Evolutionary conservation across 345 rosid species (phyloP).

Genomic region (Sisymbrium altissimum): DNA sequence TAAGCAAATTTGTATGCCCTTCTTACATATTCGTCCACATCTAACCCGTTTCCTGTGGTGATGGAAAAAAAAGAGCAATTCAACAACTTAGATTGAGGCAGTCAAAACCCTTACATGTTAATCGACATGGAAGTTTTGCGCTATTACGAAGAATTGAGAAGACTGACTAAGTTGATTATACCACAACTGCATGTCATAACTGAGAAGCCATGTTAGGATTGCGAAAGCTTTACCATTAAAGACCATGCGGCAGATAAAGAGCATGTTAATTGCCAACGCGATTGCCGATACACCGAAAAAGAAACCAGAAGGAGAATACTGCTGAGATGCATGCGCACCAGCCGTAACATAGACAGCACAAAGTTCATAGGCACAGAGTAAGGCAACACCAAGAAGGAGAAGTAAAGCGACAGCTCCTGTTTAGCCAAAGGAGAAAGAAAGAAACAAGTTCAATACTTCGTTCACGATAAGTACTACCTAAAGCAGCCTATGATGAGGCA

Average conservation of each 20-base stretch:
- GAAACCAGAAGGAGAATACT: conserved; percentile 97
- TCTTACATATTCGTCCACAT: conserved; percentile 97
- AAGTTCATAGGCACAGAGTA: conserved; percentile 94
- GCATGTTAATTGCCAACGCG: conserved; percentile 97
- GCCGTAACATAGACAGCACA: conserved; percentile 97
- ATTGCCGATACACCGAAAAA: conserved; percentile 98
- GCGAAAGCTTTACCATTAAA: conserved; percentile 76
- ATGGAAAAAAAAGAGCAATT: conserved; percentile 7
- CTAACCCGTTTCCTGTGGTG: conserved; percentile 86
- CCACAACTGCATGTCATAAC: conserved; percentile 10
- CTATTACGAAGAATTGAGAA: neutral
- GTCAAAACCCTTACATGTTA: neutral
- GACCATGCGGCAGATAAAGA: conserved; percentile 95
- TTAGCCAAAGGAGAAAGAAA: conserved; percentile 20
- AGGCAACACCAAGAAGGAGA: conserved; percentile 89
- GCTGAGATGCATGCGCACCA: conserved; percentile 79
- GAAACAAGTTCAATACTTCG: neutral
- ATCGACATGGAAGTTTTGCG: neutral
- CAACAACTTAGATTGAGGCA: neutral
- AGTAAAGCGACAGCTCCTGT: conserved; percentile 98
- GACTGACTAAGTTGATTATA: conserved; percentile 16
- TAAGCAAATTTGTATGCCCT: conserved; percentile 98
- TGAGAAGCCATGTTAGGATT: conserved; percentile 5
- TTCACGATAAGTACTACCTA: neutral
- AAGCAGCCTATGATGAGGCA: neutral